phyloP scores from a whole-genome alignment of 176 grass and related monocot species.

The Triticum urartu region DNA sequence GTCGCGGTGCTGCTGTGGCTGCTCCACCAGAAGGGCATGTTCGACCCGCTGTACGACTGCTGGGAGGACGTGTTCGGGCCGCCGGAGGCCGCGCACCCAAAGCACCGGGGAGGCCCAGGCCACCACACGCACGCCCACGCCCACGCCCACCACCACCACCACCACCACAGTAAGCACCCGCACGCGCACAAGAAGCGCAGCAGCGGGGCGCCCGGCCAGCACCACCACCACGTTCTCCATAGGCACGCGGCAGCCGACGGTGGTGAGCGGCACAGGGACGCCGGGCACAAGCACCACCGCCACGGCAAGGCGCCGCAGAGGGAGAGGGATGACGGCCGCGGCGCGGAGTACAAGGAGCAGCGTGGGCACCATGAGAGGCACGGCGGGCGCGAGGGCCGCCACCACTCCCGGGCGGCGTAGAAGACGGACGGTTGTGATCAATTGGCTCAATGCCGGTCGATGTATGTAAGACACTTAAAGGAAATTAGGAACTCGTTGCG shows the following conservation, averaged over 20 bases:
- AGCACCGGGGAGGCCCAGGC: conserved; percentile 20
- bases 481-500: not conserved
- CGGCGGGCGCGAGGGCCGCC: not conserved
- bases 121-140: conserved; percentile 16
- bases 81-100: conserved; percentile 3
- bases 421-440: not conserved
- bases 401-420: not conserved
- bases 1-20: conserved; percentile 55
- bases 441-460: not conserved
- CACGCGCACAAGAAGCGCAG: conserved; percentile 12
- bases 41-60: conserved; percentile 72
- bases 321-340: not conserved
- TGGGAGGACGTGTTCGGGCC: conserved; percentile 46
- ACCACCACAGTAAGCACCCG: not conserved
- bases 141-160: conserved; percentile 29
- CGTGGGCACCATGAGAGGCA: too few species aligned
- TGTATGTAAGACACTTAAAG: not conserved
- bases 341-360: too few species aligned
- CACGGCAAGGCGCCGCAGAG: conserved; percentile 30
- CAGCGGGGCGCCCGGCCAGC: not conserved
- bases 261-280: not conserved
- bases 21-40: conserved; percentile 72
- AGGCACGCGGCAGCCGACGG: not conserved
- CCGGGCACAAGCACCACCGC: conserved; percentile 34
- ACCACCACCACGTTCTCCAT: conserved; percentile 33